Evolutionary conservation across 1,284 basidiomycete species (phyloP), one percentile per base, ranked within the genome.

Genomic region (Malassezia pachydermatis): DNA sequence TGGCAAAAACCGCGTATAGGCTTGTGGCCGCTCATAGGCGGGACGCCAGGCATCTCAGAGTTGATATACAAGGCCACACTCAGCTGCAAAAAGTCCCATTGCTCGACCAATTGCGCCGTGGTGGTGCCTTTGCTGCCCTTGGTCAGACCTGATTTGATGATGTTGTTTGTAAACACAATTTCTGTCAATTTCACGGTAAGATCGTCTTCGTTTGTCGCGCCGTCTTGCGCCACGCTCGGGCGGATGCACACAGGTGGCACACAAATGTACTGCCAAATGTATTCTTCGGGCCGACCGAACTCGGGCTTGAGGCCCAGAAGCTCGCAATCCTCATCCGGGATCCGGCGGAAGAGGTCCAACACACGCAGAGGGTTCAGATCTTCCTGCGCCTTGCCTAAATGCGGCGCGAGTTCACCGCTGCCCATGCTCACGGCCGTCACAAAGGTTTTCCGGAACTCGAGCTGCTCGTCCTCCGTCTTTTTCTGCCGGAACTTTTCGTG

Each of bases 211-310:
- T 96, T 99, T 30, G 65, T 70, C 14, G 59, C 64, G 44, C 62
- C 60, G 85, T 99, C 94, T 72, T 98, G 94, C 0, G 86, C 84
- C 1, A 99, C 94, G 5, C 89, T 95, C 0, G 94, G 94, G 36
- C 94, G 82, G 51, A 98, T 98, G 70, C 88, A 94, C 32, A 95
- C 89, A 0, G 94, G 94, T 16, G 94, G 94, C 13, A 98, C 94
- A 27, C 90, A 94, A 14, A 99, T 83, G 73, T 98, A 98, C 73
- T 96, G 92, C 94, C 94, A 99, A 50, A 99, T 82, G 70, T 92
- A 96, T 70, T 96, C 86, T 75, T 99, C 94, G 2, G 94, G 94
- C 47, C 94, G 77, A 45, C 90, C 90, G 65, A 83, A 84, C 24
- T 81, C 80, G 2, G 94, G 94, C 55, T 86, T 82, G 45, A 98